Conservation (phyloP, 305 asterid genomes). For the Euphrasia arctica region DNA sequence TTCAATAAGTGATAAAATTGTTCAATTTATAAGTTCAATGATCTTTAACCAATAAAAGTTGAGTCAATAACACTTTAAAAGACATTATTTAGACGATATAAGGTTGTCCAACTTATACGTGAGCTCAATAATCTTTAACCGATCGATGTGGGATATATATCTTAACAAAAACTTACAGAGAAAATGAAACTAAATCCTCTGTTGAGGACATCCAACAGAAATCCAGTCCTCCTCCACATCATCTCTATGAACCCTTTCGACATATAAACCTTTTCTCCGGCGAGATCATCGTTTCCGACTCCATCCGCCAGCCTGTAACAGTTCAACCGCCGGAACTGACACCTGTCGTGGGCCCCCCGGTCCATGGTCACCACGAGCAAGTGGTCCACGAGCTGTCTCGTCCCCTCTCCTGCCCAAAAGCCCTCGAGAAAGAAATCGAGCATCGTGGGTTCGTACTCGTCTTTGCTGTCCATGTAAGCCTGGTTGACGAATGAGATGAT, state of each 20-base stretch:
- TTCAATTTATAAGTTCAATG: too few relatives aligned
- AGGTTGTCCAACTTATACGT: too few relatives aligned
- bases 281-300: constrained; percentile 29
- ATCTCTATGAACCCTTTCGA: constrained; percentile 55
- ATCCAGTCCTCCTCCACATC: constrained; percentile 80
- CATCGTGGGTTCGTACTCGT: constrained; percentile 46
- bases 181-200: constrained; percentile 63
- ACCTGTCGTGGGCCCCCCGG: constrained; percentile 47
- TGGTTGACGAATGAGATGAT: constrained; percentile 51
- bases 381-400: constrained; percentile 40
- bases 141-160: too few relatives aligned
- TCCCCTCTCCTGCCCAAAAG: constrained; percentile 68
- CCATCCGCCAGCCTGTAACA: constrained; percentile 48
- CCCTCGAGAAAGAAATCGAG: constrained; percentile 71
- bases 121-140: too few relatives aligned
- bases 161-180: constrained; percentile 36
- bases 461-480: constrained; percentile 58
- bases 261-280: constrained; percentile 62
- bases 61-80: too few relatives aligned
- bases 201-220: constrained; percentile 49
- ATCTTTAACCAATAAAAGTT: too few relatives aligned
- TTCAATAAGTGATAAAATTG: too few relatives aligned
- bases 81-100: too few relatives aligned
- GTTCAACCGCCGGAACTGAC: constrained; percentile 50
- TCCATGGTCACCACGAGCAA: constrained; percentile 61